A percentile compares a stretch with the other conserved stretches of the same genome.
Conservation (phyloP, 1,139 yeast species). For the Candida buenavistaensis region DNA sequence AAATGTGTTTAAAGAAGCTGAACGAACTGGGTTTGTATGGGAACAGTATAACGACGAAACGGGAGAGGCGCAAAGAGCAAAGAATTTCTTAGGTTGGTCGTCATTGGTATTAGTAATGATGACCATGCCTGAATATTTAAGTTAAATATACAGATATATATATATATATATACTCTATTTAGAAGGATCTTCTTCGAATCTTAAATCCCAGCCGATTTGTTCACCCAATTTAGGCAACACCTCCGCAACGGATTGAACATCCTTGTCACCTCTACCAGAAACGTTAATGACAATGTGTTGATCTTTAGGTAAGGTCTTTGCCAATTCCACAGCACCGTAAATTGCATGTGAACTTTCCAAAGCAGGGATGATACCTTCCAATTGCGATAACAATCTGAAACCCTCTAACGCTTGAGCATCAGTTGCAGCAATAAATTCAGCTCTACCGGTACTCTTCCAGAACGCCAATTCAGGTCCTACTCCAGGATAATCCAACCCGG, state of each 20-base stretch:
- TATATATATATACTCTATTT: conserved; percentile 17
- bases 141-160: conserved; percentile 12
- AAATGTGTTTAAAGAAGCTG: conserved; percentile 70
- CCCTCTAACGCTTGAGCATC: conserved; percentile 93
- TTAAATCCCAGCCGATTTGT: conserved; percentile 90
- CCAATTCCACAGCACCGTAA: conserved; percentile 84
- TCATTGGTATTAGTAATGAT: conserved; percentile 78
- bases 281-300: conserved; percentile 83
- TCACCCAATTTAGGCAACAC: conserved; percentile 87
- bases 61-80: conserved; percentile 80
- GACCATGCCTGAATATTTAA: conserved; percentile 63
- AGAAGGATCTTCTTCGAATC: conserved; percentile 67
- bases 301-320: conserved; percentile 79
- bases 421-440: conserved; percentile 80
- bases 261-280: conserved; percentile 99
- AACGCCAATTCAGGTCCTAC: conserved; percentile 97
- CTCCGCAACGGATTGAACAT: conserved; percentile 97
- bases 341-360: conserved; percentile 96
- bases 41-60: conserved; percentile 83
- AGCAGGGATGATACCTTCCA: conserved; percentile 98
- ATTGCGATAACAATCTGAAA: conserved; percentile 81
- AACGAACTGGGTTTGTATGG: conserved; percentile 79
- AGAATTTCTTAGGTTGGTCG: conserved; percentile 95
- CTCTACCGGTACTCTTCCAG: conserved; percentile 95
- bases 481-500: conserved; percentile 98